Evolutionary conservation across 2,329 filamentous ascomycete genomes (phyloP).

Genomic region (Phialemonium atrogriseum): DNA sequence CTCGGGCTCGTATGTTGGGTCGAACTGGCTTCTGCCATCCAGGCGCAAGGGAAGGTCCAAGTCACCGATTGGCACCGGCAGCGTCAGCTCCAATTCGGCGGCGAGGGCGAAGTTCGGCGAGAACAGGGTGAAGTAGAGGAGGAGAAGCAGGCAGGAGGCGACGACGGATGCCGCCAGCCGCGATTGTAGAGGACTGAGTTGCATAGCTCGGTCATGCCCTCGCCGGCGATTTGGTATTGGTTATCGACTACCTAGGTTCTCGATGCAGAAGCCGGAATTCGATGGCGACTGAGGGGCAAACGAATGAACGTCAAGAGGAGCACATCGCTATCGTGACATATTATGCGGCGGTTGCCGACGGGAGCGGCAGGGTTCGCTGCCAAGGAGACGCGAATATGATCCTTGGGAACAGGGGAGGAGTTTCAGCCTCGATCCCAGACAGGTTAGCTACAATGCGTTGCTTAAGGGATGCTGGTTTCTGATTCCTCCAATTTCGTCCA

Average conservation of each 20-base stretch:
- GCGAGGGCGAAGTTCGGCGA: slow-evolving; percentile 55
- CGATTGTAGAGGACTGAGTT: slow-evolving; percentile 62
- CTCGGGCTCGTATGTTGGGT: slow-evolving; percentile 46
- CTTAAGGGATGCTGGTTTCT: too few species aligned
- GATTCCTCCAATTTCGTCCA: too few species aligned
- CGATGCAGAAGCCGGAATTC: slow-evolving; percentile 4
- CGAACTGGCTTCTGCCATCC: slow-evolving; percentile 10
- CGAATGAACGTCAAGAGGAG: too few species aligned
- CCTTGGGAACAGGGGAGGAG: too few species aligned
- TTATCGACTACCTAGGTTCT: slow-evolving; percentile 6
- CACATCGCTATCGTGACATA: too few species aligned
- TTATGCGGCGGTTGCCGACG: too few species aligned
- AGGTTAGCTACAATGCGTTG: too few species aligned
- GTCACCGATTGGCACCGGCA: slow-evolving; percentile 14
- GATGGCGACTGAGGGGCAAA: too few species aligned
- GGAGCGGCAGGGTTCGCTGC: too few species aligned
- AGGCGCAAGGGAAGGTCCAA: slow-evolving; percentile 6
- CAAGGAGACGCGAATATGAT: too few species aligned
- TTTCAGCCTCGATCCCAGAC: too few species aligned
- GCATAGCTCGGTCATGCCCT: slow-evolving; percentile 40
- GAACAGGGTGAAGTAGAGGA: slow-evolving; percentile 53
- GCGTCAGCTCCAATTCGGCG: slow-evolving; percentile 32
- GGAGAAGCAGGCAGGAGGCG: slow-evolving; percentile 49
- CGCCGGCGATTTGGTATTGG: slow-evolving; percentile 27
- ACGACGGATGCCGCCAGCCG: slow-evolving; percentile 60